A percentile compares a stretch with the other conserved stretches of the same genome.
Conservation (phyloP, 202 grass and related monocot species). For the Panicum virgatum region DNA sequence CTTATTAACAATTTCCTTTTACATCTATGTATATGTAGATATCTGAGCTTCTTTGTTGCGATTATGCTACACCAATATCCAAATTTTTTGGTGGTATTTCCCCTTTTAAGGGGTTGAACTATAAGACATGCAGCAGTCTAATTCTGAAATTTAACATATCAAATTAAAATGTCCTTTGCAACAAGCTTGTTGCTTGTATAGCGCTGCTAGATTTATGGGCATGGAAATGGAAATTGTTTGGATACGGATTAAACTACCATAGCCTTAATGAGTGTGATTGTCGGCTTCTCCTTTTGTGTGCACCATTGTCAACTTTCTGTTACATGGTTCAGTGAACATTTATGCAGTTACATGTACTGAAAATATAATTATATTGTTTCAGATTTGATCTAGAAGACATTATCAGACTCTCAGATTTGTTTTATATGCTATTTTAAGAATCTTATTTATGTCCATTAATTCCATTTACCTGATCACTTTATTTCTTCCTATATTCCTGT, state of each 20-base stretch:
- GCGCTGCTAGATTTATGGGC: slow-evolving; percentile 18
- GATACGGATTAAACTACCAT: background rate
- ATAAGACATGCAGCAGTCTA: slow-evolving; percentile 17
- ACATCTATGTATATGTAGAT: slow-evolving; percentile 4
- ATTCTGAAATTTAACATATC: slow-evolving; percentile 3
- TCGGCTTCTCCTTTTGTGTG: background rate
- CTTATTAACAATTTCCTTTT: background rate
- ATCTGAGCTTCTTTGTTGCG: background rate
- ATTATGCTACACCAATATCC: background rate
- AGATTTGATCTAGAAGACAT: background rate
- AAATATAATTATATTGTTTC: background rate
- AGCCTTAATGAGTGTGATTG: background rate
- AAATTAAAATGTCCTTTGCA: slow-evolving; percentile 11
- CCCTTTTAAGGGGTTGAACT: background rate
- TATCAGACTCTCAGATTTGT: background rate
- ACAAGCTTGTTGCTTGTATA: slow-evolving; percentile 24
- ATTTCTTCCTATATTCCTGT: slow-evolving; percentile 18
- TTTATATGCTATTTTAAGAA: slow-evolving; percentile 12
- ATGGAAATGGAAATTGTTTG: background rate
- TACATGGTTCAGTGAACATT: background rate
- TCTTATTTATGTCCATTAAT: background rate
- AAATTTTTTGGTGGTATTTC: background rate
- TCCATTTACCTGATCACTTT: slow-evolving; percentile 2
- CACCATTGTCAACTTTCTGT: background rate
- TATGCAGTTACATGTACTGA: background rate